phyloP scores from a whole-genome alignment of 139 green algal species.

The Chlamydomonas incerta region DNA sequence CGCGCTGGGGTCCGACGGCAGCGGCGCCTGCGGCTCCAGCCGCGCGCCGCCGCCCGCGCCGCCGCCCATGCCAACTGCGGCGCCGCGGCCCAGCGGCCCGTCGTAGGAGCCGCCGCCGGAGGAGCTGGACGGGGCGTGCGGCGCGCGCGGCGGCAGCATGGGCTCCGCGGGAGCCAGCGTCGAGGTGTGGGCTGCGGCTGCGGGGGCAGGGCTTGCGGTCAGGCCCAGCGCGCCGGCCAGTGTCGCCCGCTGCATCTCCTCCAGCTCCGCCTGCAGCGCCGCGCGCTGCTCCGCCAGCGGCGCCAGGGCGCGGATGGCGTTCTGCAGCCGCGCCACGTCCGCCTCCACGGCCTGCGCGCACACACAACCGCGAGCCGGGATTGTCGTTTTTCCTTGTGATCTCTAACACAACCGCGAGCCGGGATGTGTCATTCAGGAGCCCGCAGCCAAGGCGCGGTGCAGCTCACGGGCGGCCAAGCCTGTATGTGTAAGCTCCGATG shows the following conservation, averaged over 20 bases:
- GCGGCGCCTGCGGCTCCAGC: constrained; percentile 21
- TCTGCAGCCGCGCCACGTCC: constrained; percentile 22
- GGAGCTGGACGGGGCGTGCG: not conserved
- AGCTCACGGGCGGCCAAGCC: too few relatives aligned
- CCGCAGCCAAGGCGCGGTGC: too few relatives aligned
- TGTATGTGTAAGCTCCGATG: too few relatives aligned
- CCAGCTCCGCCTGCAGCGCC: constrained; percentile 38
- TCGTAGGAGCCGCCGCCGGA: not conserved
- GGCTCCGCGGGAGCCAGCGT: not conserved
- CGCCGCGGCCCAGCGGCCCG: constrained; percentile 28
- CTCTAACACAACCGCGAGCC: too few relatives aligned
- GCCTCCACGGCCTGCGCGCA: constrained; percentile 1
- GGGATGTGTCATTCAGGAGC: too few relatives aligned
- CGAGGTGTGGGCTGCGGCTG: not conserved
- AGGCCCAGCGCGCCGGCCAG: not conserved
- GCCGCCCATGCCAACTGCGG: not conserved
- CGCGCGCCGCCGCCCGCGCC: not conserved
- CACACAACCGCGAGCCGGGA: too few relatives aligned
- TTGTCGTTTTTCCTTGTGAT: too few relatives aligned
- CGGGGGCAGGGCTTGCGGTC: not conserved
- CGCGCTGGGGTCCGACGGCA: not conserved
- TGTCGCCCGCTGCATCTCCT: constrained; percentile 27
- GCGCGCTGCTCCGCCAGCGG: constrained; percentile 25
- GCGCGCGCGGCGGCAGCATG: not conserved
- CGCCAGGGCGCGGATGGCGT: constrained; percentile 5